Percentiles rank a stretch among this genome's conserved stretches.
Conservation (phyloP, 139 green algal species). For the Picochlorum sp. region DNA sequence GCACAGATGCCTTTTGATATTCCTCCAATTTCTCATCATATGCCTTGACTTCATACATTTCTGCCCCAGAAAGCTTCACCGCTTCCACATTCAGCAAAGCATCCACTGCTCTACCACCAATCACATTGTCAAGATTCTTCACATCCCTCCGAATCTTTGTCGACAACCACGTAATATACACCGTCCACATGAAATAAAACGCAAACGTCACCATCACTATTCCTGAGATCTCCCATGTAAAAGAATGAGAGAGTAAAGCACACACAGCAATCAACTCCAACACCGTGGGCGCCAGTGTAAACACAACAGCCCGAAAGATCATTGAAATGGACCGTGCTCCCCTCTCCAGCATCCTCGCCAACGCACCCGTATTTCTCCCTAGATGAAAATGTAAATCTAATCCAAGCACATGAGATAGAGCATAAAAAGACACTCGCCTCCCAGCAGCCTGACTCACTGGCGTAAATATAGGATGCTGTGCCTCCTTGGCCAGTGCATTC, state of each 20-base stretch:
- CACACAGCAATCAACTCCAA: constrained; percentile 82
- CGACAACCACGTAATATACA: constrained; percentile 20
- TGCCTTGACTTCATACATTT: constrained; percentile 35
- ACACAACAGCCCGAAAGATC: constrained; percentile 88
- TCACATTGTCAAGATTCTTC: constrained; percentile 81
- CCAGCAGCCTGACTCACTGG: constrained; percentile 60
- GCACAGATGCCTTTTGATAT: constrained; percentile 51
- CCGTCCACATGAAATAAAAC: constrained; percentile 77
- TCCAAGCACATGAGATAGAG: constrained; percentile 24
- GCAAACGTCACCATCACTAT: constrained; percentile 77
- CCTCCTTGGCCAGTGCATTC: constrained; percentile 70
- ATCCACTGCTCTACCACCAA: constrained; percentile 78
- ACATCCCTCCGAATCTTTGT: constrained; percentile 50
- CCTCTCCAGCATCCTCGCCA: constrained; percentile 84
- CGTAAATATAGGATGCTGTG: constrained; percentile 69
- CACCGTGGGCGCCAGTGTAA: constrained; percentile 87
- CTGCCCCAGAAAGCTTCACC: constrained; percentile 63
- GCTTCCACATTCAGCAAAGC: constrained; percentile 92
- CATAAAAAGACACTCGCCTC: constrained; percentile 21
- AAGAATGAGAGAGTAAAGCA: constrained; percentile 55
- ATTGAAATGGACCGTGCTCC: constrained; percentile 80
- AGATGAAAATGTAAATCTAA: constrained; percentile 45
- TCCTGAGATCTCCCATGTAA: constrained; percentile 43
- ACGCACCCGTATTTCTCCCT: constrained; percentile 70
- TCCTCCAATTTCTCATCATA: constrained; percentile 58